Base-by-base conservation (phyloP, 2,329 filamentous ascomycete species). In the Trichoderma sp. region DNA sequence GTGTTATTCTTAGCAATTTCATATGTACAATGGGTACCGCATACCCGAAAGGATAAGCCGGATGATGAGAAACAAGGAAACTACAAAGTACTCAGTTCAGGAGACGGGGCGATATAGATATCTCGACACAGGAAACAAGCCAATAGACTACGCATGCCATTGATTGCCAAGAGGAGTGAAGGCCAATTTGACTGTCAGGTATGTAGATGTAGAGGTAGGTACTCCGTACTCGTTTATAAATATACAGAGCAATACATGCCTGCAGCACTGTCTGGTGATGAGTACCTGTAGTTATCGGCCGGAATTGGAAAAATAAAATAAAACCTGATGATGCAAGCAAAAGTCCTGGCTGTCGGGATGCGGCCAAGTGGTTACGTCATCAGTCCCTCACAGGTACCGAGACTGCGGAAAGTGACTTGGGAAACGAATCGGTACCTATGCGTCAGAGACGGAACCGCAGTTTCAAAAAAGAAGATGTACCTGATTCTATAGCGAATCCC, bases 1-100 rank as follows among this genome's bases (percentile, higher is more conserved):
- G 70, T 72, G 54, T 66, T 67, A 67, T 71, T 70, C 71, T 72
- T 71, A 71, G 17, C 52, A 54, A 39, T 73, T 71, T 72, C 73
- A 71, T 73, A 72, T 69, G 68, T 69, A 68, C 54, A 65, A 61
- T 56, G 59, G 45, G 66, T 67, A 65, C 59, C 34, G 32, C 32
- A 67, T 58, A 61, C 63, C 56, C 48, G 27, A 56, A 56, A 57
- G 64, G 67, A 57, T 66, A 67, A 63, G 35, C 37, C 22, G 37
- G 63, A 58, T 66, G 67, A 68, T 66, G 67, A 48, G 39, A 59
- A 65, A 57, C 50, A 54, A 45, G 34, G 61, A 37, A 50, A 68
- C 19, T 57, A 68, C n/a, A 37, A 50, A 68, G 17, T 57, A 68
- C n/a, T 54, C 54, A 61, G 25, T 59, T 45, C 8, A 39, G 58